Base-by-base conservation (phyloP, 2,329 filamentous ascomycete genomes). In the Cercospora canescens region DNA sequence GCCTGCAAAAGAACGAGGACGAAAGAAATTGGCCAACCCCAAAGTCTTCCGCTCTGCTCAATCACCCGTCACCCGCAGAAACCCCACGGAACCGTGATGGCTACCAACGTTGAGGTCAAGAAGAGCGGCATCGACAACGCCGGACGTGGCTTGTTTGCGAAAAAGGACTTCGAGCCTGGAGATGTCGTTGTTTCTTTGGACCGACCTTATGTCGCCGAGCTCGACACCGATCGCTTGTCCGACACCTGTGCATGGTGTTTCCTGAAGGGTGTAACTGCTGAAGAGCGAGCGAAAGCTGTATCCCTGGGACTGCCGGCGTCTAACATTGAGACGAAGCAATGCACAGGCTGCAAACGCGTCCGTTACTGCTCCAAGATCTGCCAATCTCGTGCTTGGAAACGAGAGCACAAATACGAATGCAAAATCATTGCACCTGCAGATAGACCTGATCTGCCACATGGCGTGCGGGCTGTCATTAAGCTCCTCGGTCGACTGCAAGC, bases 311-410 rank as follows among this genome's bases (percentile, higher is more conserved):
- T 72, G 1, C 74, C 71, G 32, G 60, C 60, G 18, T 67, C 66
- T 14, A 65, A 64, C 18, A 62, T 67, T 48, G 66, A 74, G 2
- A 77, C 88, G n/a, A 84, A 83, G 64, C 81, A 80, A 26, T 90
- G 88, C 73, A 82, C 83, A 3, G 85, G 85, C 7, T 90, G 88
- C 72, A 83, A 82, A 64, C 78, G 83, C 34, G 83, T 88, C 2
- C 84, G 80, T 69, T 90, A 89, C 74, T 90, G 88, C 74, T 82
- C 83, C 69, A 86, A 83, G 85, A 77, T 73, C 30, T 90, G 88
- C 73, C 88, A 90, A 78, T 77, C 80, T 50, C 80, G 82, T 71
- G 83, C 87, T 28, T 90, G 88, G 88, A 84, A 82, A 60, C 79
- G 81, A 18, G 80, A 81, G 9, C 88, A 90, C 77, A 87, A 87